phyloP scores from a whole-genome alignment of 257 asterid species.

The Fraxinus quadrangulata region DNA sequence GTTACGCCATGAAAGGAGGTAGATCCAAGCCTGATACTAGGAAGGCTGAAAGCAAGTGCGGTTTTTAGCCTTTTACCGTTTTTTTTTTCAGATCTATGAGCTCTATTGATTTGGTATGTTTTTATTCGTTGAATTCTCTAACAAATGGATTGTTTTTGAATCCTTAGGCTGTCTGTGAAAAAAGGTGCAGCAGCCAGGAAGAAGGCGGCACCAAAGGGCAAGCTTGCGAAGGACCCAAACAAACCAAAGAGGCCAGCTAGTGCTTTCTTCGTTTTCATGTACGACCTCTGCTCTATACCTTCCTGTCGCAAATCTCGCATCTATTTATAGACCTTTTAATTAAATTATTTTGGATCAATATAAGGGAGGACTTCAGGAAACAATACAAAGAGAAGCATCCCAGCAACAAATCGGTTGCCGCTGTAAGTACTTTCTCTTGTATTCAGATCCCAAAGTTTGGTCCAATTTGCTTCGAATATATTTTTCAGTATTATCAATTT shows the following conservation, averaged over 20 bases:
- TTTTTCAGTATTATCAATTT: not conserved
- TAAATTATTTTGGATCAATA: not conserved
- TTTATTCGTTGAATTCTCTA: not conserved
- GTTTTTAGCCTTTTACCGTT: not conserved
- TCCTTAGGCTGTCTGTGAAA: slow-evolving; percentile 56
- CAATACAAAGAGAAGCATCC: slow-evolving; percentile 79
- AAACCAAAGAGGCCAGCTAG: slow-evolving; percentile 96
- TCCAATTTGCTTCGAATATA: not conserved
- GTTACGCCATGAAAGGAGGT: slow-evolving; percentile 40
- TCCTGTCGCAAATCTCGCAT: too few species aligned
- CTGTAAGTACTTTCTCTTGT: slow-evolving; percentile 37
- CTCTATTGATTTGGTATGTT: not conserved
- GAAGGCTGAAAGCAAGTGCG: slow-evolving; percentile 70
- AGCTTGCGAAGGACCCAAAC: slow-evolving; percentile 85
- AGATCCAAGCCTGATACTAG: slow-evolving; percentile 58
- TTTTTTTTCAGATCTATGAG: slow-evolving; percentile 41
- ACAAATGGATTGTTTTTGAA: not conserved
- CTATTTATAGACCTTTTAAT: too few species aligned
- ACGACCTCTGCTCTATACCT: not conserved
- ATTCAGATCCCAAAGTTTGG: slow-evolving; percentile 17
- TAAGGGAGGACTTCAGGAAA: slow-evolving; percentile 89
- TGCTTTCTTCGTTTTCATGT: slow-evolving; percentile 94
- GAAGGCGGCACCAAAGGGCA: slow-evolving; percentile 55
- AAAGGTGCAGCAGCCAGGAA: slow-evolving; percentile 53
- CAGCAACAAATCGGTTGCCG: slow-evolving; percentile 77